Evolutionary conservation across 169 alveolate species (phyloP), one percentile per base, ranked within the genome.

Genomic region (Plasmodium blacklocki): DNA sequence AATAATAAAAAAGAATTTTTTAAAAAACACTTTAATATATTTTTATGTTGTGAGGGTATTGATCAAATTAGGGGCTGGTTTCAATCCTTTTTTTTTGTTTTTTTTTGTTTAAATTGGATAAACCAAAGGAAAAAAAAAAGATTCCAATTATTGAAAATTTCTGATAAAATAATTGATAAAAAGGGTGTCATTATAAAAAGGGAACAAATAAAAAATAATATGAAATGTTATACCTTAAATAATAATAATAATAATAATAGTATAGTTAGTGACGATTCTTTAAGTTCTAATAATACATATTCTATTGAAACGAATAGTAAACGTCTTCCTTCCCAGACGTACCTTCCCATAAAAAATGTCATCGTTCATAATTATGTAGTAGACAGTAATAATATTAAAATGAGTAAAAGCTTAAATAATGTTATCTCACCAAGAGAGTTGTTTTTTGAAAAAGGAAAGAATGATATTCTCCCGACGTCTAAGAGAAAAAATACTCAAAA

Each of bases 341-440:
- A 93, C 63, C 95, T 95, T 26, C 99, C 99, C 26, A 97, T 97
- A 86, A 95, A 92, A 74, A 93, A 96, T 54, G 98, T 96, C 18
- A 97, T 95, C 87, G 93, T 97, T 3, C 99, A 98, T 91, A 98
- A 99, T 56, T 96, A 97, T 95, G 98, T 97, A 15, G 96, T 97
- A 60, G 99, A 98, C 74, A 88, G 91, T 23, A 95, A 97, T 90
- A 99, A 99, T 60, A 93, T 96, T 58, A 98, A 98, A 88, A 96
- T 98, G 99, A 94, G 98, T 60, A 98, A 98, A 93, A 95, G 98
- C 29, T 88, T 94, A 85, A 98, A 98, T 70, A 98, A 97, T 91
- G 99, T 97, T 15, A 94, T 98, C 21, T 98, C 97, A 73, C 98
- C 98, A 21, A 89, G 95, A 18, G 98, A 96, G 76, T 45, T 93